Percentiles rank a stretch among this genome's conserved stretches.
Conservation (phyloP, 2,329 filamentous ascomycete genomes). For the Thielaviopsis euricoi region DNA sequence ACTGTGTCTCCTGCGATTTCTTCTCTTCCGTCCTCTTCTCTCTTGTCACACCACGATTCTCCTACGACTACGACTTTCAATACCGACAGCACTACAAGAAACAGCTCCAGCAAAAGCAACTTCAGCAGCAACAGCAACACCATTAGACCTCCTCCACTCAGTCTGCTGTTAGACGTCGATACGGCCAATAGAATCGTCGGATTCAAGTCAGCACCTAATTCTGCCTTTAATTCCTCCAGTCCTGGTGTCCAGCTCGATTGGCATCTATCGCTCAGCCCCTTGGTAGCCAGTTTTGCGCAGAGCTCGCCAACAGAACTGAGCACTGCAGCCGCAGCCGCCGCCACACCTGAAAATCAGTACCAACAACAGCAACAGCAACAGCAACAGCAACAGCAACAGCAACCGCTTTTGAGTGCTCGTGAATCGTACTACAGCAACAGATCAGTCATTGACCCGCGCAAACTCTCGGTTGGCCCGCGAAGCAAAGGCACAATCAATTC, state of each 20-base stretch:
- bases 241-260: conserved; percentile 7
- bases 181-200: background rate
- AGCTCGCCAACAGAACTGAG: conserved; percentile 2
- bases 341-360: background rate
- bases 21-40: background rate
- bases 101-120: background rate
- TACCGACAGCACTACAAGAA: background rate
- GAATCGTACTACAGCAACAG: background rate
- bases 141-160: background rate
- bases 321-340: background rate
- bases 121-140: background rate
- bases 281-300: conserved; percentile 9
- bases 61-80: background rate
- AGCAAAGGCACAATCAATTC: background rate
- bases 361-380: background rate
- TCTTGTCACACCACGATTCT: background rate
- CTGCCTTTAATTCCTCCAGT: background rate
- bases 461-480: background rate
- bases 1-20: background rate
- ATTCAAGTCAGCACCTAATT: background rate
- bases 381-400: background rate
- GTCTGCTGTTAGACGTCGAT: background rate
- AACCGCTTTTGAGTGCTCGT: background rate
- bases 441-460: background rate
- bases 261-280: conserved; percentile 9